Base-by-base conservation (phyloP, 2,329 filamentous ascomycete species). In the Pleomassaria siparia region DNA sequence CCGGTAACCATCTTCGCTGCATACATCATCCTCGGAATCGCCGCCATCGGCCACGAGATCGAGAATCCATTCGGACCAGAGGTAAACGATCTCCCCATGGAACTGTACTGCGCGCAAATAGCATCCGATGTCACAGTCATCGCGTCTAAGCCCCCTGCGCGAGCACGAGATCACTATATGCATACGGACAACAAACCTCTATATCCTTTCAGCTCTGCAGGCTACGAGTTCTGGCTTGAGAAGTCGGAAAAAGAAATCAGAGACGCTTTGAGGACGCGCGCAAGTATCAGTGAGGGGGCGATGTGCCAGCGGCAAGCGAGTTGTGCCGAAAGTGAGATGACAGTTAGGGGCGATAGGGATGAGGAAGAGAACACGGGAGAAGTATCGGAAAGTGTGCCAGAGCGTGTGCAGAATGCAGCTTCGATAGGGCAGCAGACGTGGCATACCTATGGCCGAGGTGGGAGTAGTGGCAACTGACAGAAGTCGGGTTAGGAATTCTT, bases 11-110 rank as follows among this genome's bases (percentile, higher is more conserved):
- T 90, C 13, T 12, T 59, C n/a, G 85, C 84, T 3, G 83, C 86
- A 4, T 91, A 90, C 70, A 91, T 91, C n/a, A 91, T 91, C 64
- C 80, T 91, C 51, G 87, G 86, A 26, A 80, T 91, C 36, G 78
- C 81, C 3, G 77, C 80, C 55, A 91, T 91, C 61, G 88, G 88
- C 32, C n/a, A n/a, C n/a, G n/a, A n/a, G n/a, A n/a, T n/a, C n/a
- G n/a, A n/a, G n/a, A n/a, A n/a, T n/a, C n/a, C n/a, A n/a, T n/a
- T n/a, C n/a, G n/a, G n/a, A n/a, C n/a, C n/a, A n/a, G n/a, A n/a
- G n/a, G n/a, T n/a, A n/a, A n/a, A n/a, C n/a, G n/a, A n/a, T n/a
- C n/a, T n/a, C n/a, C n/a, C n/a, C n/a, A n/a, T n/a, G n/a, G n/a
- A n/a, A n/a, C n/a, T n/a, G n/a, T n/a, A n/a, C n/a, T n/a, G n/a